phyloP scores from a whole-genome alignment of 306 rosid genomes.

The Prunus kanzakura region DNA sequence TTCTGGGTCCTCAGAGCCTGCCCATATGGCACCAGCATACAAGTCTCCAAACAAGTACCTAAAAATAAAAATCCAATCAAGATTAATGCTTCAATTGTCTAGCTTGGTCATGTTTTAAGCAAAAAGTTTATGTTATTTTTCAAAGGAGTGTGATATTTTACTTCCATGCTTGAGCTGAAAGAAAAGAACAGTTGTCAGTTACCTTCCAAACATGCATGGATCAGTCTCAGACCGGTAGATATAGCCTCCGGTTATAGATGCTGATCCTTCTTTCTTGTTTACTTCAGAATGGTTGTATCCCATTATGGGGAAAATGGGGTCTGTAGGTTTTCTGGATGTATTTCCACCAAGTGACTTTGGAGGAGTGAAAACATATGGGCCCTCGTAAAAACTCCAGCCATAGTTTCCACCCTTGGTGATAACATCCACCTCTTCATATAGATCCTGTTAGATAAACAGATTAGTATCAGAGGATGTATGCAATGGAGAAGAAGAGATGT shows the following conservation, averaged over 20 bases:
- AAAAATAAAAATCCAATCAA: neutral
- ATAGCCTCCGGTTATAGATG: slow-evolving; percentile 83
- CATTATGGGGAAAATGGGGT: slow-evolving; percentile 59
- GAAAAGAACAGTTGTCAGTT: neutral
- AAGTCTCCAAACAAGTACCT: slow-evolving; percentile 85
- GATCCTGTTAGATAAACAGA: slow-evolving; percentile 49
- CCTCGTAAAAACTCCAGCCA: slow-evolving; percentile 89
- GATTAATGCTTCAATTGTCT: neutral
- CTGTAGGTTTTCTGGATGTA: slow-evolving; percentile 48
- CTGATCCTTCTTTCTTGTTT: slow-evolving; percentile 76
- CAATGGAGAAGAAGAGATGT: neutral
- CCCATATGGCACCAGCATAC: slow-evolving; percentile 74
- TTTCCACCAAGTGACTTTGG: slow-evolving; percentile 52
- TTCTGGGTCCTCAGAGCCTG: slow-evolving; percentile 59
- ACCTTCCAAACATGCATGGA: slow-evolving; percentile 97
- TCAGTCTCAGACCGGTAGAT: slow-evolving; percentile 79
- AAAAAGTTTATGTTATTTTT: neutral
- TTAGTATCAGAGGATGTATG: slow-evolving; percentile 1
- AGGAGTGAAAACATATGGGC: slow-evolving; percentile 45
- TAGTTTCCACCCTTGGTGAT: slow-evolving; percentile 95
- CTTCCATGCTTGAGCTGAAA: neutral
- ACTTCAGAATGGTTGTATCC: slow-evolving; percentile 80
- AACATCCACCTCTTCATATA: slow-evolving; percentile 87
- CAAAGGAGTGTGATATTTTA: neutral
- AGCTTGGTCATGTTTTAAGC: neutral